Conservation (phyloP, 2,329 filamentous ascomycete genomes). For the Paecilomyces variotii region DNA sequence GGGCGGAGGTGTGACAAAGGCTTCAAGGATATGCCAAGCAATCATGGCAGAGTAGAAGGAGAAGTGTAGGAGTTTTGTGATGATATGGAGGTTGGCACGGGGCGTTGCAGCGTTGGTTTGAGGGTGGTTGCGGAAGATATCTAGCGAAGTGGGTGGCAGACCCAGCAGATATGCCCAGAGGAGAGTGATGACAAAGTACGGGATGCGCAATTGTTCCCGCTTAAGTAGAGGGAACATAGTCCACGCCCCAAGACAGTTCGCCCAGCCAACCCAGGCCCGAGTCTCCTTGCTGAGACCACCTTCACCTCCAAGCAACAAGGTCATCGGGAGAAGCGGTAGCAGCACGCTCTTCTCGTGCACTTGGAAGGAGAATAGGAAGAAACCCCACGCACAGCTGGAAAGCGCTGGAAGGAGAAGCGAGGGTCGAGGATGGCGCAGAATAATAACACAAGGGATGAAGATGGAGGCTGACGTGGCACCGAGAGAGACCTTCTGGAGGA, state of each 20-base stretch:
- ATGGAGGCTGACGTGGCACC: slow-evolving; percentile 68
- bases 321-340: slow-evolving; percentile 88
- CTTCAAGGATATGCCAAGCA: slow-evolving; percentile 71
- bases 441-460: slow-evolving; percentile 65
- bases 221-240: slow-evolving; percentile 88
- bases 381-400: slow-evolving; percentile 83
- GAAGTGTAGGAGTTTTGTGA: slow-evolving; percentile 64
- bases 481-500: slow-evolving; percentile 71
- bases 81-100: slow-evolving; percentile 36
- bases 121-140: slow-evolving; percentile 53
- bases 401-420: slow-evolving; percentile 71
- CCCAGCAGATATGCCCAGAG: slow-evolving; percentile 90
- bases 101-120: slow-evolving; percentile 9
- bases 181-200: slow-evolving; percentile 75
- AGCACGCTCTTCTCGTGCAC: slow-evolving; percentile 98
- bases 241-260: slow-evolving; percentile 82
- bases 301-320: slow-evolving; percentile 69
- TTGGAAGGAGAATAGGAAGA: slow-evolving; percentile 96
- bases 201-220: slow-evolving; percentile 73
- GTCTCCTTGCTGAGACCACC: slow-evolving; percentile 68
- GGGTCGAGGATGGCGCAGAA: slow-evolving; percentile 71
- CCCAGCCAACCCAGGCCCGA: slow-evolving; percentile 91
- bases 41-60: slow-evolving; percentile 71
- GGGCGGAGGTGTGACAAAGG: slow-evolving; percentile 57
- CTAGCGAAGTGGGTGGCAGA: slow-evolving; percentile 67